Evolutionary conservation across 495 filamentous ascomycete genomes (phyloP).

Genomic region (Melanomma pulvis-pyrius): DNA sequence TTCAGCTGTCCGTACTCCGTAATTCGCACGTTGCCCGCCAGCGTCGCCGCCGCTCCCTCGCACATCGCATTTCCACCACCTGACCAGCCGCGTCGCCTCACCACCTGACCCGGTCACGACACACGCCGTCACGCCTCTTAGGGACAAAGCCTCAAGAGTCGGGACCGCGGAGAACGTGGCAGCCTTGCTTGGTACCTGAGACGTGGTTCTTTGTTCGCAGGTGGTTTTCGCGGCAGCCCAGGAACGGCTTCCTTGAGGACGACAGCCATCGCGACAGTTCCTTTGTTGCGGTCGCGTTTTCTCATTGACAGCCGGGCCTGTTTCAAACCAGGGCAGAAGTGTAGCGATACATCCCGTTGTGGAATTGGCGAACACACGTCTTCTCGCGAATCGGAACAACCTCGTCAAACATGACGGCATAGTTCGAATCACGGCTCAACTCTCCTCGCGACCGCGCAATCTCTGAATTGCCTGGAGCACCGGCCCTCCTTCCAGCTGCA

Average conservation of each 20-base stretch:
- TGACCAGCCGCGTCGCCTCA: neutral
- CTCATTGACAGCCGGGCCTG: conserved; percentile 9
- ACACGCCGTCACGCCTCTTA: conserved; percentile 8
- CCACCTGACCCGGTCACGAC: conserved; percentile 8
- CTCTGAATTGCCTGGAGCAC: conserved; percentile 29
- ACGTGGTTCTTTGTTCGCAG: neutral
- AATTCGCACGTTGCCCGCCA: conserved; percentile 8
- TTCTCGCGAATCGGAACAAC: conserved; percentile 11
- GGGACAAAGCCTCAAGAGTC: conserved; percentile 17
- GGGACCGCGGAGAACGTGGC: neutral
- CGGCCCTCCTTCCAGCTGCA: conserved; percentile 31
- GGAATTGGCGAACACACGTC: conserved; percentile 8
- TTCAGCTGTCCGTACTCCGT: conserved; percentile 3
- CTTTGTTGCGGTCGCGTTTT: conserved; percentile 15
- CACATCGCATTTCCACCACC: neutral
- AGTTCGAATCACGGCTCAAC: conserved; percentile 8
- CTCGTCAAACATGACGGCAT: conserved; percentile 32
- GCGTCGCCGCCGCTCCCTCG: conserved; percentile 25
- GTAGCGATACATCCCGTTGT: conserved; percentile 5
- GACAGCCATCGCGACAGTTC: conserved; percentile 11
- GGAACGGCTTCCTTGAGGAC: conserved; percentile 23
- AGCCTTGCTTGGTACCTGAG: neutral
- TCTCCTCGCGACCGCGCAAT: neutral
- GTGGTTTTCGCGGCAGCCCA: neutral
- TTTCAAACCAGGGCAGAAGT: conserved; percentile 8